These are phyloP conservation scores for Tuber umbilicatum DNA, from an alignment of 495 filamentous ascomycete species.

Conservation along the genomic window DNA sequence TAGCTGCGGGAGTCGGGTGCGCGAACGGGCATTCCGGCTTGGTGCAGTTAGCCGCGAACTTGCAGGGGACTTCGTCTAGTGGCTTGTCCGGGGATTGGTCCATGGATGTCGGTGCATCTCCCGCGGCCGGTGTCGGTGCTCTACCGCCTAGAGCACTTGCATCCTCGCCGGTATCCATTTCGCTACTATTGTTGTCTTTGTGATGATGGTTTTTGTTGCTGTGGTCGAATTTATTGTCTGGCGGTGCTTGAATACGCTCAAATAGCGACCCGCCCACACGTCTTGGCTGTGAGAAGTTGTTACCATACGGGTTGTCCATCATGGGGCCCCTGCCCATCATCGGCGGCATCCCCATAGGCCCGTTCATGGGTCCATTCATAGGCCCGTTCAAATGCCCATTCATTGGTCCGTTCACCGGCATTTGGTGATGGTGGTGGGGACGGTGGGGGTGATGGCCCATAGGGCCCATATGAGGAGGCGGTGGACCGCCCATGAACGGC, in stretches of 20 bases:
- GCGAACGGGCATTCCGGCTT: constrained; percentile 86
- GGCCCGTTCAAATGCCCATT: constrained; percentile 23
- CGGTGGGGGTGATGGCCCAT: constrained; percentile 16
- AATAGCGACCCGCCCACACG: constrained; percentile 56
- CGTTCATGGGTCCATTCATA: constrained; percentile 22
- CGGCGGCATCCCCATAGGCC: constrained; percentile 25
- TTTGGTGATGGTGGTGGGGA: constrained; percentile 9
- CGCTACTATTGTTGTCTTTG: constrained; percentile 10
- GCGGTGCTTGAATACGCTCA: constrained; percentile 60
- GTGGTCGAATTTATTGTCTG: constrained; percentile 22
- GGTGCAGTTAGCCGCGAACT: constrained; percentile 78
- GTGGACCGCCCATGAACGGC: constrained; percentile 48
- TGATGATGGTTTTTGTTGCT: constrained; percentile 1
- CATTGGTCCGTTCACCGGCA: constrained; percentile 36
- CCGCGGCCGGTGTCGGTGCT: not conserved
- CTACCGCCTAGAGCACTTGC: not conserved
- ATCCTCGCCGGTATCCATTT: constrained; percentile 32
- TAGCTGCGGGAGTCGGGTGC: constrained; percentile 88
- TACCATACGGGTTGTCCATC: constrained; percentile 40
- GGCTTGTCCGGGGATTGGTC: constrained; percentile 29
- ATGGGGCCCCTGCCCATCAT: constrained; percentile 36
- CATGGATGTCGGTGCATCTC: constrained; percentile 18
- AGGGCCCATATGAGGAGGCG: constrained; percentile 27
- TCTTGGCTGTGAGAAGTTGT: constrained; percentile 38
- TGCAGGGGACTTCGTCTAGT: constrained; percentile 62